These are phyloP conservation scores for Didymosphaeria variabile DNA, from an alignment of 2,329 filamentous ascomycete genomes.

Conservation along the genomic window DNA sequence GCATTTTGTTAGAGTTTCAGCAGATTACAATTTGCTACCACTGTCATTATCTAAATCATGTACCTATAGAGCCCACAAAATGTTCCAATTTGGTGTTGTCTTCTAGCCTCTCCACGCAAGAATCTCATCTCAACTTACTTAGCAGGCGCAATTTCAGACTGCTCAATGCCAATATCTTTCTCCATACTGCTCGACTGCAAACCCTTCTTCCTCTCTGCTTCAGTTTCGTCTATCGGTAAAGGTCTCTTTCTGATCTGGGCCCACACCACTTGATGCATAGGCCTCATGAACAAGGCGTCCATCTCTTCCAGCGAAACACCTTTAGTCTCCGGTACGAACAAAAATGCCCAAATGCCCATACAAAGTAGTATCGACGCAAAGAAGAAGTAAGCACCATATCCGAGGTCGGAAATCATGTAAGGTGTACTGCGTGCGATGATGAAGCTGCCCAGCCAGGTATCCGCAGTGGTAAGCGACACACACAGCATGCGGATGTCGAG, in stretches of 20 bases:
- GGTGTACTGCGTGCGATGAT: slow-evolving; percentile 52
- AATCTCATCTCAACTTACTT: background rate
- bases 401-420: slow-evolving; percentile 49
- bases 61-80: background rate
- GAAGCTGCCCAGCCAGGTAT: slow-evolving; percentile 52
- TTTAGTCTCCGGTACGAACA: slow-evolving; percentile 46
- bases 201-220: slow-evolving; percentile 27
- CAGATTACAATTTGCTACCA: background rate
- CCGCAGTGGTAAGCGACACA: slow-evolving; percentile 50
- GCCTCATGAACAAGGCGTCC: slow-evolving; percentile 40
- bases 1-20: background rate
- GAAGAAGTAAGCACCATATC: slow-evolving; percentile 53
- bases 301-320: slow-evolving; percentile 44
- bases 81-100: background rate
- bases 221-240: slow-evolving; percentile 23
- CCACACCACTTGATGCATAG: slow-evolving; percentile 43
- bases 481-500: slow-evolving; percentile 53
- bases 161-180: slow-evolving; percentile 31
- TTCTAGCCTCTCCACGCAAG: background rate
- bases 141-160: slow-evolving; percentile 23
- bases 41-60: background rate
- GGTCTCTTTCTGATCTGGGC: slow-evolving; percentile 37
- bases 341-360: slow-evolving; percentile 45
- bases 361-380: slow-evolving; percentile 42
- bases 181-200: slow-evolving; percentile 22